Percentiles rank a stretch among this genome's conserved stretches.
Evolutionary conservation across 352 stramenopile genomes (phyloP).

Genomic region (Phytophthora foliorum): DNA sequence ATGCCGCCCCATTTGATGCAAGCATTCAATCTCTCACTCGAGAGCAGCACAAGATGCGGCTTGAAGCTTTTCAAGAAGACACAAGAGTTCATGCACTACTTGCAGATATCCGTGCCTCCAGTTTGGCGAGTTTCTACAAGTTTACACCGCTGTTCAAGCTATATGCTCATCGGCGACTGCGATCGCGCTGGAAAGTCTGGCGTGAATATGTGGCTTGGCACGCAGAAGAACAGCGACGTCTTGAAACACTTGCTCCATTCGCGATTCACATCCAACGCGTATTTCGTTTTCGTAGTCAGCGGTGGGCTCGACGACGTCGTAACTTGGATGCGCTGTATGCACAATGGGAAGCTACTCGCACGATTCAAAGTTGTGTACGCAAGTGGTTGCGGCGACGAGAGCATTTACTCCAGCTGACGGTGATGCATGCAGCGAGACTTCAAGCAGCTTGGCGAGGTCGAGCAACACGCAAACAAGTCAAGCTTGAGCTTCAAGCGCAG

Average conservation of each 20-base stretch:
- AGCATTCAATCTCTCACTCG: slow-evolving; percentile 33
- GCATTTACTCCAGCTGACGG: slow-evolving; percentile 25
- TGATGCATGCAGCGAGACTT: slow-evolving; percentile 42
- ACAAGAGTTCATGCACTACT: slow-evolving; percentile 50
- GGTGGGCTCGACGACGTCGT: slow-evolving; percentile 39
- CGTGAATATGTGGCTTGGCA: slow-evolving; percentile 55
- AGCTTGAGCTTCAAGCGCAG: slow-evolving; percentile 49
- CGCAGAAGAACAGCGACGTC: slow-evolving; percentile 42
- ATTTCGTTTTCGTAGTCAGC: slow-evolving; percentile 56
- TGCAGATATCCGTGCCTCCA: slow-evolving; percentile 46
- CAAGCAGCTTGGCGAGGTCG: slow-evolving; percentile 65
- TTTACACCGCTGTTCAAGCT: slow-evolving; percentile 73
- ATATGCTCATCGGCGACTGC: slow-evolving; percentile 53
- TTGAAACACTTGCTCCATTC: slow-evolving; percentile 52
- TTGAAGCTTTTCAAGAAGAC: slow-evolving; percentile 38
- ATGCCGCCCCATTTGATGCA: slow-evolving; percentile 26
- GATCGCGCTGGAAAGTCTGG: slow-evolving; percentile 52
- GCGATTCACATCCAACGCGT: slow-evolving; percentile 69
- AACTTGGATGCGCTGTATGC: slow-evolving; percentile 44
- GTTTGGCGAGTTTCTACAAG: slow-evolving; percentile 55
- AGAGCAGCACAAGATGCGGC: slow-evolving; percentile 38
- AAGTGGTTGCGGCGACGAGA: slow-evolving; percentile 39
- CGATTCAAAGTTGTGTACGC: slow-evolving; percentile 46
- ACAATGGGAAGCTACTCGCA: slow-evolving; percentile 48
- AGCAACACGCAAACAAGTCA: slow-evolving; percentile 45